Conservation (phyloP, 1,284 basidiomycete genomes). For the Ceratobasidium sp. region DNA sequence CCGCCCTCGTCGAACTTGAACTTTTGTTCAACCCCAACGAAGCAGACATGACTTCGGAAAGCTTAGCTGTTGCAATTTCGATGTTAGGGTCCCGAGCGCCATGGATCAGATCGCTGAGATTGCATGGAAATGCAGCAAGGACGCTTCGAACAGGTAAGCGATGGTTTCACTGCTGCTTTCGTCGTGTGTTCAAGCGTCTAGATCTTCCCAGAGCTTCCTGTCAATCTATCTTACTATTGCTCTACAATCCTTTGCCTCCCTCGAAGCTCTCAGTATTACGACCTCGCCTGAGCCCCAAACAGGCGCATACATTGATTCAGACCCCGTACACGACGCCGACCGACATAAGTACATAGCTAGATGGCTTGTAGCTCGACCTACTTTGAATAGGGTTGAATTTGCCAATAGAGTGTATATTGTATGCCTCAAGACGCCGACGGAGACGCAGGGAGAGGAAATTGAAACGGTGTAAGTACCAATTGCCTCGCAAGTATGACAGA, state of each 20-base stretch:
- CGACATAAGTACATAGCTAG: neutral
- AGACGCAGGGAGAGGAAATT: no score
- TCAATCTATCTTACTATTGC: neutral
- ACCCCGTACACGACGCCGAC: neutral
- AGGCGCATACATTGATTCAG: neutral
- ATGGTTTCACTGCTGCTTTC: neutral
- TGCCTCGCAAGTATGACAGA: no score
- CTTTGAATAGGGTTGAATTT: neutral
- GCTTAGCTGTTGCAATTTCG: neutral
- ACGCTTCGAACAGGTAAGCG: neutral
- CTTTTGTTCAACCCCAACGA: neutral
- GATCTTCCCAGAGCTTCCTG: neutral
- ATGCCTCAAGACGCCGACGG: no score
- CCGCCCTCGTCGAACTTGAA: neutral
- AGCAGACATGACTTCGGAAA: neutral
- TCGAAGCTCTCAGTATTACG: neutral
- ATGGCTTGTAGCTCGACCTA: conserved; percentile 2
- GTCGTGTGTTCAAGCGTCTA: neutral
- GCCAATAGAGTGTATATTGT: conserved; percentile 1
- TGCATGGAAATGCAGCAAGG: conserved; percentile 21
- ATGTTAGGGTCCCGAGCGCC: neutral
- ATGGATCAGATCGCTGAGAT: conserved; percentile 2
- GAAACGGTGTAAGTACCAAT: no score
- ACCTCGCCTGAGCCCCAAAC: neutral
- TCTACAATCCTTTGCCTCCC: neutral